Evolutionary conservation across 164 flowering plant species (phyloP), one percentile per base, ranked within the genome.

Genomic region (Magnolia sinica): DNA sequence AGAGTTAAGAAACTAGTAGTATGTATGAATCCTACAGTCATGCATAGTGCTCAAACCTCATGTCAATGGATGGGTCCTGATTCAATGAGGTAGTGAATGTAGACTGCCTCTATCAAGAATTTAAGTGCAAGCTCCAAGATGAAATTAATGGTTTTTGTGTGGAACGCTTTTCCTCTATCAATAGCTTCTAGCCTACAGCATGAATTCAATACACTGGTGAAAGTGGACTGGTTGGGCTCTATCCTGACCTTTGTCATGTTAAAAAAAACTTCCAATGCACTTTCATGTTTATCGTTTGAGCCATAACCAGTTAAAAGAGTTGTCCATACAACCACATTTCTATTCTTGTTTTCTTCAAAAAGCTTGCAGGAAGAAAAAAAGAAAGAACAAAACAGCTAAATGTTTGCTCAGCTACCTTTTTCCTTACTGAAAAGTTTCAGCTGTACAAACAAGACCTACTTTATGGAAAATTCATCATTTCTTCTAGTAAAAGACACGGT

Each of bases 281-380:
- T 66, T 75, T 71, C 71, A 71, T 79, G 71, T 20, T 45, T 71
- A 52, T n/a, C n/a, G 22, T 75, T 71, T n/a, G 37, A 58, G 11
- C 78, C 78, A 64, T 71, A 79, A 63, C 81, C 75, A 18, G 65
- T 70, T 70, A 75, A 45, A 61, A 79, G 78, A 51, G 78, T 72
- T 63, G 81, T 79, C 74, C 78, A 79, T 16, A 64, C 4, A 66
- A 37, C 78, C n/a, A 79, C 81, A 64, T 74, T 37, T 61, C 37
- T 73, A 7, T 37, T 72, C 7, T 37, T 8, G 45, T 8, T 70
- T 70, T 79, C 81, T 22, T 55, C 22, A 9, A 79, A 79, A 29
- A 74, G 4, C 24, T 73, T 74, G 45, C 10, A 31, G 23, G 74
- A 74, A 31, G 24, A 23, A 23, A 23, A 23, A 23, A 23, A 23